A percentile compares a stretch with the other conserved stretches of the same genome.
These are phyloP conservation scores for Daldinia loculata DNA, from an alignment of 495 filamentous ascomycete genomes.

Conservation along the genomic window DNA sequence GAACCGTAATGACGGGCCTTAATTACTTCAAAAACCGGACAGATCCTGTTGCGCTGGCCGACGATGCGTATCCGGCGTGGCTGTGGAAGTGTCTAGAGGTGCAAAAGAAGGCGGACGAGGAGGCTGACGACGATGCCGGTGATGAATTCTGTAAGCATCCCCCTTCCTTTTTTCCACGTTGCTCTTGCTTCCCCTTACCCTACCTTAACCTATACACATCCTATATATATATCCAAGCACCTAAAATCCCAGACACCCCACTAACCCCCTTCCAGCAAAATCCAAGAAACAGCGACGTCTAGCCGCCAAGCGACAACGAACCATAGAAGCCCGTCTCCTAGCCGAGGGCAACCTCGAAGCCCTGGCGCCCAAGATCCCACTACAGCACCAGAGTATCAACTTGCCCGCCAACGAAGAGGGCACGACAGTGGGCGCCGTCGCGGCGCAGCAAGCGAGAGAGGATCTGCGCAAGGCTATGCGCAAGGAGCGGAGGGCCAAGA, in stretches of 20 bases:
- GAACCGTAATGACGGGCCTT: constrained; percentile 78
- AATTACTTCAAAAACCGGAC: constrained; percentile 82
- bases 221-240: not conserved
- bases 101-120: constrained; percentile 54
- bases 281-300: constrained; percentile 77
- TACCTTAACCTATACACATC: not conserved
- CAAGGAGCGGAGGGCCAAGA: constrained; percentile 75
- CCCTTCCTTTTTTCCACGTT: constrained; percentile 19
- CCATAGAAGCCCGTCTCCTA: constrained; percentile 68
- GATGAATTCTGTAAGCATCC: constrained; percentile 75
- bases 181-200: not conserved
- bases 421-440: constrained; percentile 61
- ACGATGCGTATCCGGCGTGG: constrained; percentile 91
- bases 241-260: not conserved
- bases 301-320: constrained; percentile 72
- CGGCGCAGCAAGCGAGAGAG: constrained; percentile 66
- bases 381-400: constrained; percentile 86
- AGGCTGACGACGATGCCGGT: constrained; percentile 56
- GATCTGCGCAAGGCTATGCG: constrained; percentile 76
- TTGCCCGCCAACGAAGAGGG: constrained; percentile 72
- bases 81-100: constrained; percentile 80
- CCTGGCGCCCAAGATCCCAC: constrained; percentile 75
- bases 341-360: constrained; percentile 70
- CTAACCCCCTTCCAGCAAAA: constrained; percentile 66
- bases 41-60: constrained; percentile 77